Evolutionary conservation across 441 rosid species (phyloP).

Genomic region (Jatropha podagrica): DNA sequence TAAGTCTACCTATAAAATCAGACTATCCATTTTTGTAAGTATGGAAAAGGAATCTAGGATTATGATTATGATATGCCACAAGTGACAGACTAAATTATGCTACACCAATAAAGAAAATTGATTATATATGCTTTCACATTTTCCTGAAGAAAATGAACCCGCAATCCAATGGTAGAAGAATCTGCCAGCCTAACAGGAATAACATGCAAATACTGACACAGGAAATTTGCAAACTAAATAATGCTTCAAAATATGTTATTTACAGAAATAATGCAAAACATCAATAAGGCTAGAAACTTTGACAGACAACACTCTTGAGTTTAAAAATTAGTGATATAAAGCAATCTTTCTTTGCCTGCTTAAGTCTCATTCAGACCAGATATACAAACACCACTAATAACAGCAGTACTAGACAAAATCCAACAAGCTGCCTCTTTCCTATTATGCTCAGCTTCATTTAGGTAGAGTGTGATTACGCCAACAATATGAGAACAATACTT

Average conservation of each 20-base stretch:
- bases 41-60: neutral
- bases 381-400: neutral
- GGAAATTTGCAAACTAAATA: neutral
- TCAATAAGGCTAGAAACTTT: neutral
- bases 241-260: neutral
- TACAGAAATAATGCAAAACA: neutral
- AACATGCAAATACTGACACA: neutral
- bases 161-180: too few relatives aligned
- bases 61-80: too few relatives aligned
- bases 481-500: neutral
- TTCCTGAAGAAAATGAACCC: too few relatives aligned
- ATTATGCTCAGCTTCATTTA: too few relatives aligned
- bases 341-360: neutral
- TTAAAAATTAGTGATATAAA: too few relatives aligned
- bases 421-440: too few relatives aligned
- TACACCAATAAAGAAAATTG: too few relatives aligned
- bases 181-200: too few relatives aligned
- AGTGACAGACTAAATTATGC: neutral
- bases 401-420: neutral
- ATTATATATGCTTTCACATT: neutral
- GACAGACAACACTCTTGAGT: neutral
- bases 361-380: neutral
- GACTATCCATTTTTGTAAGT: neutral
- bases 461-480: neutral
- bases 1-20: neutral